Percentiles rank a stretch among this genome's conserved stretches.
phyloP scores from a whole-genome alignment of 176 grass and related monocot species.

The Cenchrus fungigraminus region DNA sequence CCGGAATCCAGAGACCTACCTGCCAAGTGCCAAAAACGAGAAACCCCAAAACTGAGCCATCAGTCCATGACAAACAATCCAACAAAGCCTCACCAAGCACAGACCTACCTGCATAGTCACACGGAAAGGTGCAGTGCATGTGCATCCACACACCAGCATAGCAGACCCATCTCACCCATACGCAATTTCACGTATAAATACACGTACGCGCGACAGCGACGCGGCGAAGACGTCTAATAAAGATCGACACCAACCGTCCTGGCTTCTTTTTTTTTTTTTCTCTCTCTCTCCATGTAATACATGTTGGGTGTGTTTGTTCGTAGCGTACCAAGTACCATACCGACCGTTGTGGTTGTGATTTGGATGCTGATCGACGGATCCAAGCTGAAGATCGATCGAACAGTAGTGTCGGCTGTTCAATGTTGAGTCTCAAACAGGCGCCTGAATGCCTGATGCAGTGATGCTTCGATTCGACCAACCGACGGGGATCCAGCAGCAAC shows the following conservation, averaged over 20 bases:
- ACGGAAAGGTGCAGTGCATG: neutral
- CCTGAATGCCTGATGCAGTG: neutral
- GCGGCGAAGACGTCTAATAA: neutral
- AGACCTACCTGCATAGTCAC: neutral
- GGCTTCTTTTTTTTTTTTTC: neutral
- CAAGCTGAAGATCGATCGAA: neutral
- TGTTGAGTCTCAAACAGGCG: neutral
- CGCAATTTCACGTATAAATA: neutral
- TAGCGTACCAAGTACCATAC: neutral
- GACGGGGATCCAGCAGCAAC: neutral
- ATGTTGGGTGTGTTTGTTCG: neutral
- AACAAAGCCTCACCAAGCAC: neutral
- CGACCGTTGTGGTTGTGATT: neutral
- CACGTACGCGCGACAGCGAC: neutral
- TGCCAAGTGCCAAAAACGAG: neutral
- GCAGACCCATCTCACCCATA: neutral
- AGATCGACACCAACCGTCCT: neutral
- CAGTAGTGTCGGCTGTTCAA: neutral
- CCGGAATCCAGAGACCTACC: neutral
- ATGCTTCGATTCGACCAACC: neutral
- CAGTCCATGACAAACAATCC: too few relatives aligned
- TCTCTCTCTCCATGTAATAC: neutral
- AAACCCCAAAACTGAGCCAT: neutral
- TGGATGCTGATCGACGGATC: neutral
- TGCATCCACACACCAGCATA: neutral